Conservation (phyloP, 306 rosid species). For the Quercus cerris region DNA sequence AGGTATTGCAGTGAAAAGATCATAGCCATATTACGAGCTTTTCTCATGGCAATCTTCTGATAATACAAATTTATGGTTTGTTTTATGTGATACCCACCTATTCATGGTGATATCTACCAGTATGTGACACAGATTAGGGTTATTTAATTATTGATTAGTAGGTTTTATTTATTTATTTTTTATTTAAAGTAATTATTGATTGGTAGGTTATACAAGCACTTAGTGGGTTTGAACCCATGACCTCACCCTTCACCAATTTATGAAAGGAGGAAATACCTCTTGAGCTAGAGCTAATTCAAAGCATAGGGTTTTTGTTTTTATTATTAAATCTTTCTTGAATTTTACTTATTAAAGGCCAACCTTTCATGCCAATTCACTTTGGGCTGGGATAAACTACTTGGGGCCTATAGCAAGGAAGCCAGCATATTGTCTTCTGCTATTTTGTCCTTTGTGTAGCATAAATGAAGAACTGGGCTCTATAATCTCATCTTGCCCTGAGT, state of each 20-base stretch:
- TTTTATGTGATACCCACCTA: background rate
- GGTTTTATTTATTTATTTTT: no score
- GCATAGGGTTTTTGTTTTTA: background rate
- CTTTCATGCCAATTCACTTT: background rate
- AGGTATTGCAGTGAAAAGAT: slow-evolving; percentile 48
- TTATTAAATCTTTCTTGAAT: background rate
- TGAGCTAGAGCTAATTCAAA: no score
- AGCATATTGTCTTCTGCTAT: background rate
- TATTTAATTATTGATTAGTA: no score
- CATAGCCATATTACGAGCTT: background rate
- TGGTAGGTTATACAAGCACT: no score
- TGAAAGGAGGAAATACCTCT: no score
- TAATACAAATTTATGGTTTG: background rate
- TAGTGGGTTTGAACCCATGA: no score
- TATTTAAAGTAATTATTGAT: no score
- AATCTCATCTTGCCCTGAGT: background rate
- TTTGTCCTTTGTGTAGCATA: background rate
- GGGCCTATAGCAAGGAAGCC: background rate
- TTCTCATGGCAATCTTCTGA: background rate
- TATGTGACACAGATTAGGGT: background rate
- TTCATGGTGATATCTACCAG: background rate
- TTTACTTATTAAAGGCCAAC: background rate
- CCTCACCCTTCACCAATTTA: no score
- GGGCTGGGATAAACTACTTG: background rate
- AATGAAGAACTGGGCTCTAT: background rate